Evolutionary conservation across 2,329 filamentous ascomycete genomes (phyloP).

Genomic region (Cladosporium sp.): DNA sequence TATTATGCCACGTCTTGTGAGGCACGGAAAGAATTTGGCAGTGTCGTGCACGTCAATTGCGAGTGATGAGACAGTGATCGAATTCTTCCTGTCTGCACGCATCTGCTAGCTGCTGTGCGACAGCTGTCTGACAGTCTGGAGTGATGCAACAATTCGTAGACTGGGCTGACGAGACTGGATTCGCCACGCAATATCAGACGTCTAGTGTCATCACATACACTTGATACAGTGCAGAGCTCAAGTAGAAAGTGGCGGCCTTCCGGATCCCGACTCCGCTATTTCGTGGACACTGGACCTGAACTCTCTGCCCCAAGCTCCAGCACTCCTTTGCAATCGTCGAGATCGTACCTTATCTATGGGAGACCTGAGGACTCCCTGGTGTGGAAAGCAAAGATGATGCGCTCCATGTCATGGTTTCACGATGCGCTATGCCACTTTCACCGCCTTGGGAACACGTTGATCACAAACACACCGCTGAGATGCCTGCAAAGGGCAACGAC

Average conservation of each 20-base stretch:
- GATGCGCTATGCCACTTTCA: no score
- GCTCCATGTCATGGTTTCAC: background rate
- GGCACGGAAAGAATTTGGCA: no score
- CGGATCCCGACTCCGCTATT: background rate
- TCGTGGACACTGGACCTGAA: background rate
- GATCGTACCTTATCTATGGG: background rate
- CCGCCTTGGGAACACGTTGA: background rate
- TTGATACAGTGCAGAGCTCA: no score
- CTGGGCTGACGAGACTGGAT: background rate
- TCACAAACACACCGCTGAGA: background rate
- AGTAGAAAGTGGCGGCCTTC: no score
- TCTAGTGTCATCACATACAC: no score
- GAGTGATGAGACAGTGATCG: no score
- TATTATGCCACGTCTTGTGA: no score
- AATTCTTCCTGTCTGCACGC: no score
- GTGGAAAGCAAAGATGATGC: background rate
- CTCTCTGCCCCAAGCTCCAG: background rate
- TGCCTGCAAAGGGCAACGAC: background rate
- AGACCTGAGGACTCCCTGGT: background rate
- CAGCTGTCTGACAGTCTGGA: background rate
- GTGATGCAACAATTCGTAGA: background rate
- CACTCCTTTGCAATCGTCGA: background rate
- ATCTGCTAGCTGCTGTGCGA: background rate
- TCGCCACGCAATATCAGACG: background rate
- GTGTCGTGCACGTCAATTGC: no score